Conservation (phyloP, 176 grass and related monocot genomes). For the Hyparrhenia diplandra region DNA sequence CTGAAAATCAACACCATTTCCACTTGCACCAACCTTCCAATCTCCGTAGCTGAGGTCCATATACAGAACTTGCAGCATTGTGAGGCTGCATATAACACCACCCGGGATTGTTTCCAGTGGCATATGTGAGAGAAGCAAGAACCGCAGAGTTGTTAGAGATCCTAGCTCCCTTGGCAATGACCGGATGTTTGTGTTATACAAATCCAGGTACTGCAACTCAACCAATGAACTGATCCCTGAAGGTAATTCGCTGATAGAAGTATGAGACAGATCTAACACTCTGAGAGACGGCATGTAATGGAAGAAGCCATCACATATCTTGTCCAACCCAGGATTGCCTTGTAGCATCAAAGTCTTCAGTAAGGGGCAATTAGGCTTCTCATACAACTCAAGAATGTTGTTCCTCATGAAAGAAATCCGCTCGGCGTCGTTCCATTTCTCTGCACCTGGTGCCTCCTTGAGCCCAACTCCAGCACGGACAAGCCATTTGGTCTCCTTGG, state of each 20-base stretch:
- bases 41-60: conserved; percentile 83
- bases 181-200: conserved; percentile 65
- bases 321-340: conserved; percentile 51
- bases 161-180: too few relatives aligned
- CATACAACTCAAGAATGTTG: conserved; percentile 65
- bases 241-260: conserved; percentile 65
- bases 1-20: conserved; percentile 68
- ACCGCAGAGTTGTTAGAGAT: conserved; percentile 53
- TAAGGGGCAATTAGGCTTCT: conserved; percentile 55
- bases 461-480: conserved; percentile 49
- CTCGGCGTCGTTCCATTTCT: conserved; percentile 75
- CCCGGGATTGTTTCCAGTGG: conserved; percentile 61
- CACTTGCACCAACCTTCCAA: conserved; percentile 58
- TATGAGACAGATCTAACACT: conserved; percentile 67
- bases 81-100: conserved; percentile 57
- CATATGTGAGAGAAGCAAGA: conserved; percentile 69
- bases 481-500: conserved; percentile 74
- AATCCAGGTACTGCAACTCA: conserved; percentile 67
- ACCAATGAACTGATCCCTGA: conserved; percentile 47
- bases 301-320: conserved; percentile 82
- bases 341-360: conserved; percentile 72
- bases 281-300: conserved; percentile 67
- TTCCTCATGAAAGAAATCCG: conserved; percentile 71
- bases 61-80: conserved; percentile 63
- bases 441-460: conserved; percentile 63